Conservation (phyloP, 768 basidiomycete species). For the Steccherinum ochraceum region DNA sequence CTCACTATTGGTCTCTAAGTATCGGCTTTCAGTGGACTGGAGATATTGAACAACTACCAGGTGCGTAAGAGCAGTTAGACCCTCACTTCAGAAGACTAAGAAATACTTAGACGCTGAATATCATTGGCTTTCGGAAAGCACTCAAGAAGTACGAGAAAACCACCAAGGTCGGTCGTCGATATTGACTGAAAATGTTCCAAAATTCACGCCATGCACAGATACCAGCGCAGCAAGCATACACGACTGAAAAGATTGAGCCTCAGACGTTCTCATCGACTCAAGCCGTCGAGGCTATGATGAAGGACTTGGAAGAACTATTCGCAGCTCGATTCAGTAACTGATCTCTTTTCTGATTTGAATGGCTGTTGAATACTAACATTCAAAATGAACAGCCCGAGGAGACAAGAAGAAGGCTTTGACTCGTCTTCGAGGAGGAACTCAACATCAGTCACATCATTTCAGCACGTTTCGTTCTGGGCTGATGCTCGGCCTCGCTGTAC, state of each 20-base stretch:
- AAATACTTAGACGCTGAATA: slow-evolving; percentile 63
- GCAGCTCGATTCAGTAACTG: slow-evolving; percentile 68
- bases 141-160: slow-evolving; percentile 83
- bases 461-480: slow-evolving; percentile 73
- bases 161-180: slow-evolving; percentile 45
- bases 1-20: neutral
- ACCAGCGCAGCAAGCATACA: slow-evolving; percentile 69
- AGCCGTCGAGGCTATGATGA: slow-evolving; percentile 59
- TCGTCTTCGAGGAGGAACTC: slow-evolving; percentile 50
- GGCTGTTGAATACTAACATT: neutral
- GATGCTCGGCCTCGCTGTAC: slow-evolving; percentile 64
- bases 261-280: slow-evolving; percentile 62
- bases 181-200: neutral
- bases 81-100: slow-evolving; percentile 3
- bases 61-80: slow-evolving; percentile 35
- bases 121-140: slow-evolving; percentile 85
- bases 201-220: slow-evolving; percentile 35
- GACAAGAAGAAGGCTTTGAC: slow-evolving; percentile 72
- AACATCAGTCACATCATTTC: slow-evolving; percentile 55
- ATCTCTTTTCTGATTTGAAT: no score
- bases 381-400: slow-evolving; percentile 53
- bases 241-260: slow-evolving; percentile 69
- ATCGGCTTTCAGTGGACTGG: slow-evolving; percentile 50
- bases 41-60: slow-evolving; percentile 84
- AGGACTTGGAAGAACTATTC: slow-evolving; percentile 71